Evolutionary conservation across 257 asterid species (phyloP).

Genomic region (Cynanchum wilfordii): DNA sequence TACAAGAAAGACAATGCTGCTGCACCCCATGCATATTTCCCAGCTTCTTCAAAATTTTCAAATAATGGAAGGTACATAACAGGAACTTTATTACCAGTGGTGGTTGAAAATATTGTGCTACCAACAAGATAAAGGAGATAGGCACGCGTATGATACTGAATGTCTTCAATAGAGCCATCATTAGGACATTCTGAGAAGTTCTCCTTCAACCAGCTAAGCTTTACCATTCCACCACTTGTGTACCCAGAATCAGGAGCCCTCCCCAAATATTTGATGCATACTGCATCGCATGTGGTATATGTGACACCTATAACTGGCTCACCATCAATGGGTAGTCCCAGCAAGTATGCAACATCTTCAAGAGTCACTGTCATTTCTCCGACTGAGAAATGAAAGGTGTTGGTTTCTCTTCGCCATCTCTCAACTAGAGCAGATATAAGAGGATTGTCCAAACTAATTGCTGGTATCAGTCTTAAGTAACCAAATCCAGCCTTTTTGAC

Average conservation of each 20-base stretch:
- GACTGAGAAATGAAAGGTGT: slow-evolving; percentile 80
- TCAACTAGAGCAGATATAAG: slow-evolving; percentile 92
- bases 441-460: slow-evolving; percentile 79
- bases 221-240: slow-evolving; percentile 76
- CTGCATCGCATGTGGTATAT: slow-evolving; percentile 56
- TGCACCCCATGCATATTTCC: slow-evolving; percentile 97
- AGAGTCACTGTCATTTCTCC: slow-evolving; percentile 96
- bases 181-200: slow-evolving; percentile 67
- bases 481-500: slow-evolving; percentile 83
- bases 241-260: slow-evolving; percentile 41
- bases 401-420: slow-evolving; percentile 96
- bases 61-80: slow-evolving; percentile 94
- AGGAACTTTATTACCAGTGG: slow-evolving; percentile 96
- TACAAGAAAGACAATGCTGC: slow-evolving; percentile 85
- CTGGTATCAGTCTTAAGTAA: slow-evolving; percentile 66
- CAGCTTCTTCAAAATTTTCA: slow-evolving; percentile 84
- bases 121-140: slow-evolving; percentile 94
- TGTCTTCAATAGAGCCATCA: slow-evolving; percentile 61
- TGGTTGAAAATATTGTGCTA: slow-evolving; percentile 88
- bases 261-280: slow-evolving; percentile 39
- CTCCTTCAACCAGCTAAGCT: slow-evolving; percentile 96
- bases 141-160: slow-evolving; percentile 75
- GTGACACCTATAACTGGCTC: slow-evolving; percentile 93
- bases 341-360: slow-evolving; percentile 88
- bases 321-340: slow-evolving; percentile 90